phyloP scores from a whole-genome alignment of 352 stramenopile genomes.

The Globisporangium paddicum region DNA sequence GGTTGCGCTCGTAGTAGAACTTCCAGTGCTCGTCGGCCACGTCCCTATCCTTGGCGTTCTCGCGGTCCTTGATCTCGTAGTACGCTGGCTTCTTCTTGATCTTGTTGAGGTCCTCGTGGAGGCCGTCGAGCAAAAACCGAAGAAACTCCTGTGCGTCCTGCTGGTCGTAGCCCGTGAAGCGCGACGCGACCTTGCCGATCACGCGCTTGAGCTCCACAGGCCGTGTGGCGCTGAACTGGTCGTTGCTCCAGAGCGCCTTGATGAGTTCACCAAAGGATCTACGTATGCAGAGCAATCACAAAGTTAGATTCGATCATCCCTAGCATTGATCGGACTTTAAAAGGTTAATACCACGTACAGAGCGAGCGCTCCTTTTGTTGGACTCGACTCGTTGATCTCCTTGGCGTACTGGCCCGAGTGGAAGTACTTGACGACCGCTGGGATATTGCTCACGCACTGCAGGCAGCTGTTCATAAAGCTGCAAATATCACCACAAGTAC shows the following conservation, averaged over 20 bases:
- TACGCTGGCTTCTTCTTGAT: slow-evolving; percentile 68
- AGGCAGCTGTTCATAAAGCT: slow-evolving; percentile 89
- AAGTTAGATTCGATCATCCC: background rate
- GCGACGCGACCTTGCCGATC: slow-evolving; percentile 61
- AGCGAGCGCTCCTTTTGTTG: slow-evolving; percentile 53
- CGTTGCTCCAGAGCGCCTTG: slow-evolving; percentile 53
- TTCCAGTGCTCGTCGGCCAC: slow-evolving; percentile 86
- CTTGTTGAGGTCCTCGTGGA: slow-evolving; percentile 86
- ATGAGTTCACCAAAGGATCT: slow-evolving; percentile 74
- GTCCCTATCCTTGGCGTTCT: slow-evolving; percentile 45
- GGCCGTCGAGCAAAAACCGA: slow-evolving; percentile 80
- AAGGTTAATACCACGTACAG: slow-evolving; percentile 17
- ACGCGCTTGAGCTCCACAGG: slow-evolving; percentile 70
- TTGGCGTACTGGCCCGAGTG: slow-evolving; percentile 31
- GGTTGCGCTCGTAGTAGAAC: slow-evolving; percentile 67
- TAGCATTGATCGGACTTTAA: background rate
- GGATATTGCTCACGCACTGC: slow-evolving; percentile 76
- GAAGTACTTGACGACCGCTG: slow-evolving; percentile 51
- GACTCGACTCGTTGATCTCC: slow-evolving; percentile 55
- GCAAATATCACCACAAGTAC: background rate
- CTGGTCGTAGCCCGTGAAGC: slow-evolving; percentile 84
- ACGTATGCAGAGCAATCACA: background rate
- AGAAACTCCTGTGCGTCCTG: slow-evolving; percentile 90
- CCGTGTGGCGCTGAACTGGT: slow-evolving; percentile 48
- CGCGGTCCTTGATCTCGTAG: slow-evolving; percentile 67